Conservation (phyloP, 331 rosid species). For the Rosa hybrid region DNA sequence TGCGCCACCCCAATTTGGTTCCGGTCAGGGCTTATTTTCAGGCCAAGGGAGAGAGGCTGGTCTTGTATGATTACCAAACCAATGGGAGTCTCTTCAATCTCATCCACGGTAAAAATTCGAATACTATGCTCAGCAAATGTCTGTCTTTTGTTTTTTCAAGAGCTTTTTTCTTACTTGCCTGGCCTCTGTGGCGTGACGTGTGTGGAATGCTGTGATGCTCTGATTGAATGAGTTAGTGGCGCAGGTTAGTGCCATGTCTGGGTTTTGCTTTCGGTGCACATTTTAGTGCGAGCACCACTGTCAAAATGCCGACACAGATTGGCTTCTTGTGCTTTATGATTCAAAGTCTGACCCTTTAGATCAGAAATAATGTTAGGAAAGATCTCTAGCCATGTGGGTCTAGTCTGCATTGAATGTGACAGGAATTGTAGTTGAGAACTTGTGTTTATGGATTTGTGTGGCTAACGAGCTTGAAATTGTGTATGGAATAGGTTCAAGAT, state of each 20-base stretch:
- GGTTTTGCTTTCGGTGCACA: neutral
- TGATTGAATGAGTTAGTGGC: neutral
- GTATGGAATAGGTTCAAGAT: conserved; percentile 64
- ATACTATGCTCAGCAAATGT: neutral
- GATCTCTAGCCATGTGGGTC: neutral
- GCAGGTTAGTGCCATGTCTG: neutral
- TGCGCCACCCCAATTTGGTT: conserved; percentile 85
- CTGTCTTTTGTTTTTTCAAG: neutral
- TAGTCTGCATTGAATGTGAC: neutral
- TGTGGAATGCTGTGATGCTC: neutral
- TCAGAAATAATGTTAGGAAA: neutral
- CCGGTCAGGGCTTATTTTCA: conserved; percentile 81
- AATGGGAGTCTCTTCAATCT: conserved; percentile 92
- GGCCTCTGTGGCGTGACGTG: neutral
- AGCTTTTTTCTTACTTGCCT: neutral
- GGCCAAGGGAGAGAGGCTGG: conserved; percentile 85
- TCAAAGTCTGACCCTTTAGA: neutral
- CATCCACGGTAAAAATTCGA: conserved; percentile 50
- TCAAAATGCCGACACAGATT: neutral
- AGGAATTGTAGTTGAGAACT: neutral
- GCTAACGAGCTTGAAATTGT: neutral
- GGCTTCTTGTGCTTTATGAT: conserved; percentile 8
- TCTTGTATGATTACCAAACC: conserved; percentile 80
- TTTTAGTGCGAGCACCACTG: conserved; percentile 5
- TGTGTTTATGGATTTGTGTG: neutral